Evolutionary conservation across 495 filamentous ascomycete genomes (phyloP).

Genomic region (Podospora sp.): DNA sequence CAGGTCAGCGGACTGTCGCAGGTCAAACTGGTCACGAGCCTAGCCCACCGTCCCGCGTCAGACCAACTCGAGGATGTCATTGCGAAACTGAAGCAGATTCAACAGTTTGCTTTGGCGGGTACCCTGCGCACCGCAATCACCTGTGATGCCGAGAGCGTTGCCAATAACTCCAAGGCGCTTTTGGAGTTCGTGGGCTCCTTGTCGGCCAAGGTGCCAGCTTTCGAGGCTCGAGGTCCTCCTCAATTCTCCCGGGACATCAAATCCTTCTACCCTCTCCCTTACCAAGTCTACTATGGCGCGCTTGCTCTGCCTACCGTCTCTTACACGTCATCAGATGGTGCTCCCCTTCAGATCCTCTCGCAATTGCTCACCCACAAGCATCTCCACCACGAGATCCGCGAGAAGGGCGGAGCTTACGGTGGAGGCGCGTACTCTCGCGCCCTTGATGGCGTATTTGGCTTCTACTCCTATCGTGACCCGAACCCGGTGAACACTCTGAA

Average conservation of each 20-base stretch:
- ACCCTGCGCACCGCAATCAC: slow-evolving; percentile 80
- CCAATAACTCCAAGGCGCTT: slow-evolving; percentile 72
- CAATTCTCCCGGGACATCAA: slow-evolving; percentile 55
- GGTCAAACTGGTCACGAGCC: slow-evolving; percentile 75
- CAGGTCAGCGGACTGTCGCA: slow-evolving; percentile 85
- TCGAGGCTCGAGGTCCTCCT: slow-evolving; percentile 36
- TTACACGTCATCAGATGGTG: slow-evolving; percentile 73
- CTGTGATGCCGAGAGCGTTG: slow-evolving; percentile 71
- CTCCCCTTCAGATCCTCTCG: slow-evolving; percentile 82
- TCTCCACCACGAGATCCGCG: slow-evolving; percentile 94
- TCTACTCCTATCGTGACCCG: slow-evolving; percentile 97
- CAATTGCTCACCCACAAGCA: slow-evolving; percentile 97
- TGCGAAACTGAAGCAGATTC: slow-evolving; percentile 83
- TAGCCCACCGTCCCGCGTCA: slow-evolving; percentile 54
- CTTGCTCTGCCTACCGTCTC: slow-evolving; percentile 81
- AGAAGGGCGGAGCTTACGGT: slow-evolving; percentile 97
- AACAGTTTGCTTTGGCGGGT: slow-evolving; percentile 69
- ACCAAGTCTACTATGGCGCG: slow-evolving; percentile 93
- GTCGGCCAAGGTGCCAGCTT: slow-evolving; percentile 46
- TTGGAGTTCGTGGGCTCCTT: slow-evolving; percentile 68
- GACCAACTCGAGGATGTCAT: slow-evolving; percentile 76
- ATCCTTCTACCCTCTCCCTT: slow-evolving; percentile 90
- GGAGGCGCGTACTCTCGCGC: slow-evolving; percentile 82
- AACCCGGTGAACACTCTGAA: slow-evolving; percentile 86
- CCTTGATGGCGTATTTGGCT: slow-evolving; percentile 83